These are phyloP conservation scores for Penicillium paxilli DNA, from an alignment of 495 filamentous ascomycete species.

Conservation along the genomic window DNA sequence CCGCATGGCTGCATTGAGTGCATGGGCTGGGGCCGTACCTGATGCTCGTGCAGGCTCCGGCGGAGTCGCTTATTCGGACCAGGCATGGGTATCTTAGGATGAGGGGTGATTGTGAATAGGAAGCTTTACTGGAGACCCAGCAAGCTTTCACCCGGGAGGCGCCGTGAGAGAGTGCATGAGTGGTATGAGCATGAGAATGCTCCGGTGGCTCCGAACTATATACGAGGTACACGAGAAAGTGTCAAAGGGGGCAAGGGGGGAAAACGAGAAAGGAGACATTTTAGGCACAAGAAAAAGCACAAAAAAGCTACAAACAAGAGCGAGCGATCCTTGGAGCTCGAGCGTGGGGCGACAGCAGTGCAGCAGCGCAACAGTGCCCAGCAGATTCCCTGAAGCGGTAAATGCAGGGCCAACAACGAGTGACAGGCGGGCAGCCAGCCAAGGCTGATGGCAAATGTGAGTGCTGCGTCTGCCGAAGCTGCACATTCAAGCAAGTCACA, in stretches of 20 bases:
- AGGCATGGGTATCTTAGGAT: neutral
- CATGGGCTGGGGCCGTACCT: constrained; percentile 8
- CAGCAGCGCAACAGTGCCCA: neutral
- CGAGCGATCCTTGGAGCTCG: neutral
- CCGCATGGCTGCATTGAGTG: constrained; percentile 1
- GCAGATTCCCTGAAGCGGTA: constrained; percentile 14
- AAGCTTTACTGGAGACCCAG: neutral
- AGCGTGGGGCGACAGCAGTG: neutral
- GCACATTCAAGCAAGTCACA: neutral
- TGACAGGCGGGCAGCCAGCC: constrained; percentile 4
- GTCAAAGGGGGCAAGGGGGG: neutral
- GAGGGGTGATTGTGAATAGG: neutral
- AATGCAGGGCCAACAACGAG: constrained; percentile 15
- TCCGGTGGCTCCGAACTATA: neutral
- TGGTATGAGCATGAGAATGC: neutral
- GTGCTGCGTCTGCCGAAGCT: neutral
- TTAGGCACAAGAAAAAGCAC: neutral
- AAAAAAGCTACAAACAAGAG: neutral
- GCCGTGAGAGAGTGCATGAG: neutral
- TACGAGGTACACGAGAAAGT: neutral
- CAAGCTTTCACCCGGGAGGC: neutral
- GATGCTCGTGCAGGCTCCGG: constrained; percentile 11
- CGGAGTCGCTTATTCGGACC: constrained; percentile 20
- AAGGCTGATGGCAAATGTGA: neutral
- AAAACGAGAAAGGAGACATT: neutral